Evolutionary conservation across 176 grass and related monocot species (phyloP).

Genomic region (Hsuehochloa calcarea): DNA sequence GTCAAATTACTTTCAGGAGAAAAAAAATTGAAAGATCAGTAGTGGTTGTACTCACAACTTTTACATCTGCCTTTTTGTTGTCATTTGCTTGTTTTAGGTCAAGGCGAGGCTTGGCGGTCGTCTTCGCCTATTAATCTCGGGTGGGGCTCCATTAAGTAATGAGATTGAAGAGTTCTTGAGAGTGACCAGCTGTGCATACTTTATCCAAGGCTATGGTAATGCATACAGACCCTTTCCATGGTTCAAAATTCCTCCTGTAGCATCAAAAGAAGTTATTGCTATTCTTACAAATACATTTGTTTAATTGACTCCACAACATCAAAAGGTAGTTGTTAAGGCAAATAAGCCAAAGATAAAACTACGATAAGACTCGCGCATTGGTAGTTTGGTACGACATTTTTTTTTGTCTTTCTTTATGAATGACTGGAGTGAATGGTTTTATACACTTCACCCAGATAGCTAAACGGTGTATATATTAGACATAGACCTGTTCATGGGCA

Average conservation of each 20-base stretch:
- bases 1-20: not conserved
- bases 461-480: not conserved
- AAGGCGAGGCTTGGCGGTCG: conserved; percentile 89
- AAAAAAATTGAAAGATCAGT: conserved; percentile 15
- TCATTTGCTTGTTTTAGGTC: conserved; percentile 56
- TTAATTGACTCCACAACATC: not conserved
- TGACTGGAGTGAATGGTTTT: not conserved
- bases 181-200: conserved; percentile 86
- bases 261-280: conserved; percentile 13
- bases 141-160: conserved; percentile 81
- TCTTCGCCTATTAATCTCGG: conserved; percentile 87
- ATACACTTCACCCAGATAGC: not conserved
- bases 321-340: not conserved
- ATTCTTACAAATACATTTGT: not conserved
- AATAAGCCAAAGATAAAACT: not conserved
- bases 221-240: not conserved
- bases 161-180: conserved; percentile 98
- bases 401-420: not conserved
- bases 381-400: not conserved
- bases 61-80: not conserved
- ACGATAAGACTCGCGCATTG: not conserved
- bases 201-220: conserved; percentile 94
- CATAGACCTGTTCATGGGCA: too few relatives aligned
- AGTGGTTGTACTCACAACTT: conserved; percentile 24
- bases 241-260: conserved; percentile 31